Evolutionary conservation across 768 basidiomycete species (phyloP).

Genomic region (Leccinum subtestaceum): DNA sequence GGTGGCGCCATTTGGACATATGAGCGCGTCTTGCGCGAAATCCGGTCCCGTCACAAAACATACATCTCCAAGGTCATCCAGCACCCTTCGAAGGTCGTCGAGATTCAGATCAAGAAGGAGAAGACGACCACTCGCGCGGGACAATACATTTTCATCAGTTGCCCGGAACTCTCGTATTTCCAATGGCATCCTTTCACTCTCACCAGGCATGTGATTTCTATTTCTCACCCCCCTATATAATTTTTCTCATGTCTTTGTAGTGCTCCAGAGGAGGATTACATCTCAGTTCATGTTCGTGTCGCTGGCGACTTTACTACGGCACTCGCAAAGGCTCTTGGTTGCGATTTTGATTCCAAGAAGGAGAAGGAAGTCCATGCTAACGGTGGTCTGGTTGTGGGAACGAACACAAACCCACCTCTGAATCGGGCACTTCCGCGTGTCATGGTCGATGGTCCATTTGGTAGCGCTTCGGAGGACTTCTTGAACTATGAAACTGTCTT

Average conservation of each 20-base stretch:
- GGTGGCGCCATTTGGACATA: slow-evolving; percentile 82
- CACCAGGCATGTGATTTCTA: slow-evolving; percentile 50
- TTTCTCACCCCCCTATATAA: not conserved
- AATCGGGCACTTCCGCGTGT: slow-evolving; percentile 81
- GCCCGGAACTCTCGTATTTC: slow-evolving; percentile 91
- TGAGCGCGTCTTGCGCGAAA: slow-evolving; percentile 90
- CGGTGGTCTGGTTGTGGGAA: slow-evolving; percentile 62
- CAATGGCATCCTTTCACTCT: slow-evolving; percentile 98
- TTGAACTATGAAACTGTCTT: slow-evolving; percentile 86
- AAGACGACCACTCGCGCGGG: slow-evolving; percentile 79
- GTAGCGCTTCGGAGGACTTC: slow-evolving; percentile 88
- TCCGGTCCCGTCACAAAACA: slow-evolving; percentile 86
- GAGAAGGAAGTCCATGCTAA: slow-evolving; percentile 41
- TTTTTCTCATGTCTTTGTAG: slow-evolving; percentile 34
- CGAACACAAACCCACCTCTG: slow-evolving; percentile 53
- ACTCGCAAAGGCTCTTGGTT: slow-evolving; percentile 78
- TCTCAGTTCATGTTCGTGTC: slow-evolving; percentile 89
- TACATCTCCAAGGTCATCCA: slow-evolving; percentile 94
- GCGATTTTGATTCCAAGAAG: slow-evolving; percentile 65
- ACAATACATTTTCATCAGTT: slow-evolving; percentile 90
- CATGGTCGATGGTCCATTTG: slow-evolving; percentile 97
- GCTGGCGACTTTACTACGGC: slow-evolving; percentile 91
- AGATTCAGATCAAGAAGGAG: slow-evolving; percentile 97
- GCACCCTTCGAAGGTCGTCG: slow-evolving; percentile 91
- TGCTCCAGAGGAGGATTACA: slow-evolving; percentile 93